These are phyloP conservation scores for Dovyalis caffra DNA, from an alignment of 345 rosid genomes.

Conservation along the genomic window DNA sequence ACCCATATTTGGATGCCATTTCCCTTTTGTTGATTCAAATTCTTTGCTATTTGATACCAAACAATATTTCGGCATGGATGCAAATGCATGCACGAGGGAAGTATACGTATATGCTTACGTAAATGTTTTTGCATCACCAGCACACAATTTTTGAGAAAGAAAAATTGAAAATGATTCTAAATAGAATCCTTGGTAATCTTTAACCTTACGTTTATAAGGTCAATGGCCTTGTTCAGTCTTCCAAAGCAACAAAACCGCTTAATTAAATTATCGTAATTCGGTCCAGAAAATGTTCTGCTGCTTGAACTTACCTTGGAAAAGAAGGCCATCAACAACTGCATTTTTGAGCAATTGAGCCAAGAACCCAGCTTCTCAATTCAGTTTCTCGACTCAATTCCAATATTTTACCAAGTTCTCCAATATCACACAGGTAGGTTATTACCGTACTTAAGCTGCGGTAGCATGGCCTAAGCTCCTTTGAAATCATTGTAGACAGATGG, in stretches of 20 bases:
- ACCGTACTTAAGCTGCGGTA: slow-evolving; percentile 54
- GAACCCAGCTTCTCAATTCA: slow-evolving; percentile 49
- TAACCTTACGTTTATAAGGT: slow-evolving; percentile 65
- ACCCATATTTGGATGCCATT: background rate
- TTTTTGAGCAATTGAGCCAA: slow-evolving; percentile 49
- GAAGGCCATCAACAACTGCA: slow-evolving; percentile 43
- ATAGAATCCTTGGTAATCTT: too few relatives aligned
- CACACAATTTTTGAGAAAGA: background rate
- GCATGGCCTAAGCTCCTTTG: slow-evolving; percentile 51
- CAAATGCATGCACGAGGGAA: background rate
- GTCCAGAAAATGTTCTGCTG: slow-evolving; percentile 57
- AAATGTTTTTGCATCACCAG: background rate
- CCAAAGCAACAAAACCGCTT: slow-evolving; percentile 47
- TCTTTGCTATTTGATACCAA: background rate
- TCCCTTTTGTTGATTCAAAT: background rate
- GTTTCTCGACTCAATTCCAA: slow-evolving; percentile 51
- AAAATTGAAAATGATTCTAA: background rate
- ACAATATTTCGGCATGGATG: background rate
- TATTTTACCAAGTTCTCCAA: slow-evolving; percentile 45
- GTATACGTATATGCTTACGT: background rate
- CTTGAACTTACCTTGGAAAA: slow-evolving; percentile 41
- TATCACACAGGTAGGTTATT: slow-evolving; percentile 37
- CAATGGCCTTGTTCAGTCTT: slow-evolving; percentile 46
- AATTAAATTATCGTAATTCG: slow-evolving; percentile 55
- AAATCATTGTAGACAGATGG: slow-evolving; percentile 61